phyloP scores from a whole-genome alignment of 805 yeast species.

The Cephaloascus albidus region DNA sequence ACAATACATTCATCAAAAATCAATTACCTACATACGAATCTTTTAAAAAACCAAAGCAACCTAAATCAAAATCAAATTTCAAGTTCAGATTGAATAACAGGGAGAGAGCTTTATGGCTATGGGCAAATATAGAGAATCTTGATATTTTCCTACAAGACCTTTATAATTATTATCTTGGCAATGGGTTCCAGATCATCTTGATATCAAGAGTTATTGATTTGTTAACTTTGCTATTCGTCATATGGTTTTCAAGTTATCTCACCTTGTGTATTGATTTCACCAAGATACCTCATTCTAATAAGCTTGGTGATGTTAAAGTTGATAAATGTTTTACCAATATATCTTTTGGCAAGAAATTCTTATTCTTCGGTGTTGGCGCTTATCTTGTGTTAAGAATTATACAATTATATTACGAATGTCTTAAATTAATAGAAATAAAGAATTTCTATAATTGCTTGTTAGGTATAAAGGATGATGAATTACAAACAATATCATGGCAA shows the following conservation, averaged over 20 bases:
- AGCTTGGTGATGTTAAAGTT: conserved; percentile 12
- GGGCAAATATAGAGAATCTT: conserved; percentile 93
- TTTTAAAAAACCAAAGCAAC: neutral
- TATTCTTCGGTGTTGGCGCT: conserved; percentile 51
- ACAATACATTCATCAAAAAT: neutral
- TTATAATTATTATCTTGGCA: conserved; percentile 76
- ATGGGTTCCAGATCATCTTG: conserved; percentile 76
- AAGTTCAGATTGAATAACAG: conserved; percentile 4
- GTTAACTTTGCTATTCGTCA: conserved; percentile 68
- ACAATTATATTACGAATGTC: conserved; percentile 53
- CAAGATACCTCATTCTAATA: conserved; percentile 21
- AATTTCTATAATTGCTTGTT: conserved; percentile 69
- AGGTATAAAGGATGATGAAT: conserved; percentile 66
- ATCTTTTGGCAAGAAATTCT: conserved; percentile 42
- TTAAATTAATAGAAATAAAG: conserved; percentile 62
- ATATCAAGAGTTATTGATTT: conserved; percentile 58
- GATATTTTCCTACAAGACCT: conserved; percentile 80
- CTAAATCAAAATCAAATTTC: neutral
- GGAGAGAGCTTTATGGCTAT: conserved; percentile 84
- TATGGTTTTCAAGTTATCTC: conserved; percentile 69
- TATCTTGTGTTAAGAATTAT: conserved; percentile 42
- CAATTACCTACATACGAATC: neutral
- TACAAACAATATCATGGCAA: conserved; percentile 93
- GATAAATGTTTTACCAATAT: conserved; percentile 35
- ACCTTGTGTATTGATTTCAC: conserved; percentile 71